Percentiles rank a stretch among this genome's conserved stretches.
These are phyloP conservation scores for Passiflora organensis DNA, from an alignment of 345 rosid genomes.

Conservation along the genomic window DNA sequence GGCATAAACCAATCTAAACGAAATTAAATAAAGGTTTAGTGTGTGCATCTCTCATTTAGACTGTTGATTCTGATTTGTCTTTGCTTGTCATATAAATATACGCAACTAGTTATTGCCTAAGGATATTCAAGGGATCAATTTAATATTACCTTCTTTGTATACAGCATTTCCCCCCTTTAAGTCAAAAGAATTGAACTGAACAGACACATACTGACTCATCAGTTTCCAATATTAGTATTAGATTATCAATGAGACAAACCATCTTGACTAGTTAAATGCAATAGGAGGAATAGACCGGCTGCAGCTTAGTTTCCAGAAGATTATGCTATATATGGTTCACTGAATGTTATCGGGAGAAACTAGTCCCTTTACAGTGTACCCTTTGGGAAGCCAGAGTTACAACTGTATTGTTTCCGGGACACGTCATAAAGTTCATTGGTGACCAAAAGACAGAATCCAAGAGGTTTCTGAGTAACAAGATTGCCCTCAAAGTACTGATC, in stretches of 20 bases:
- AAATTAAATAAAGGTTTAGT: too few relatives aligned
- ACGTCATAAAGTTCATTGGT: not conserved
- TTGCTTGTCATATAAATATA: not conserved
- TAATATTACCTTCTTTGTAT: too few relatives aligned
- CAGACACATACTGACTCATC: conserved; percentile 22
- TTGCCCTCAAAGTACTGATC: not conserved
- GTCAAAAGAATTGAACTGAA: conserved; percentile 12
- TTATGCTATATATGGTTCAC: conserved; percentile 13
- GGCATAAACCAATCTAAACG: not conserved
- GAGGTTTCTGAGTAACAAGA: conserved; percentile 2
- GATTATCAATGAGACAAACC: conserved; percentile 37
- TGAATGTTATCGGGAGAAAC: conserved; percentile 28
- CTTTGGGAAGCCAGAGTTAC: conserved; percentile 15
- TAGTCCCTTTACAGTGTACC: conserved; percentile 49
- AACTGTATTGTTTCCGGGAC: conserved; percentile 16
- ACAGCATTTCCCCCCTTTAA: too few relatives aligned
- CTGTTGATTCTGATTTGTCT: too few relatives aligned
- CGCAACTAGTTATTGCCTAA: too few relatives aligned
- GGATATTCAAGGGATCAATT: conserved; percentile 13
- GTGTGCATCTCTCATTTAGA: too few relatives aligned
- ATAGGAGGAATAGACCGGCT: conserved; percentile 36
- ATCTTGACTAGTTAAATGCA: conserved; percentile 53
- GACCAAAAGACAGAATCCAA: not conserved
- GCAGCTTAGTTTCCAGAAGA: not conserved
- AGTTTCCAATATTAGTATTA: conserved; percentile 44